A percentile compares a stretch with the other conserved stretches of the same genome.
phyloP scores from a whole-genome alignment of 208 protist species.

The Leishmania martiniquensis region DNA sequence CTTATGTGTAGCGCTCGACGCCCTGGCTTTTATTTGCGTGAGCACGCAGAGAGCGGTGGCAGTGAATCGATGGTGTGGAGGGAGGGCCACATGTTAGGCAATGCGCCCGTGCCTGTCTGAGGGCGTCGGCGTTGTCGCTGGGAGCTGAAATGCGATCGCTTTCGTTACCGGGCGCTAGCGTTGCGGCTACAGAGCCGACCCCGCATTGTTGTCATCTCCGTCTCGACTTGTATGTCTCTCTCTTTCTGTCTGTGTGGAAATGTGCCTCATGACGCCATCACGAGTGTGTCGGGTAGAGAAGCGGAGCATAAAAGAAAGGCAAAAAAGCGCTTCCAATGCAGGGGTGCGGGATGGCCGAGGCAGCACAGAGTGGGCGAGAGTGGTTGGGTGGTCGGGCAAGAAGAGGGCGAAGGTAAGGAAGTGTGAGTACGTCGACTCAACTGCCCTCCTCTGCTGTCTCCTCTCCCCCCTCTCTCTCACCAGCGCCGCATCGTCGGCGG shows the following conservation, averaged over 20 bases:
- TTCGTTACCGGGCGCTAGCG: not conserved
- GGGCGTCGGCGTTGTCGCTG: not conserved
- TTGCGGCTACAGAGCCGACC: not conserved
- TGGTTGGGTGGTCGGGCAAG: too few relatives aligned
- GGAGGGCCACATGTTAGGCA: not conserved
- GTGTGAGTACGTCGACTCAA: not conserved
- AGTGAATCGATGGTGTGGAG: not conserved
- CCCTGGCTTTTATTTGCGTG: not conserved
- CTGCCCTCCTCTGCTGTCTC: not conserved
- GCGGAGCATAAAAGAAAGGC: too few relatives aligned
- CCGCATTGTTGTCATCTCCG: slow-evolving; percentile 6
- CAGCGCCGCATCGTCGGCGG: not conserved
- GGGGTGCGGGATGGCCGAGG: too few relatives aligned
- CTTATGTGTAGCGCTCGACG: not conserved
- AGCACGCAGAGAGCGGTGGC: not conserved
- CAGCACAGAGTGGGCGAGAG: too few relatives aligned
- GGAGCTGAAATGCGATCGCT: not conserved
- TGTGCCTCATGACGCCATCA: not conserved
- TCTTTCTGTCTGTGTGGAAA: not conserved
- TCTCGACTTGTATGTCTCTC: not conserved
- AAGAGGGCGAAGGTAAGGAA: not conserved
- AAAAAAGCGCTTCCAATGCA: too few relatives aligned
- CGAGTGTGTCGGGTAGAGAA: too few relatives aligned
- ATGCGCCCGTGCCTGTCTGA: not conserved
- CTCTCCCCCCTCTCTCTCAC: not conserved